These are phyloP conservation scores for Hypoxylon sp. DNA, from an alignment of 2,329 filamentous ascomycete species.

Conservation along the genomic window DNA sequence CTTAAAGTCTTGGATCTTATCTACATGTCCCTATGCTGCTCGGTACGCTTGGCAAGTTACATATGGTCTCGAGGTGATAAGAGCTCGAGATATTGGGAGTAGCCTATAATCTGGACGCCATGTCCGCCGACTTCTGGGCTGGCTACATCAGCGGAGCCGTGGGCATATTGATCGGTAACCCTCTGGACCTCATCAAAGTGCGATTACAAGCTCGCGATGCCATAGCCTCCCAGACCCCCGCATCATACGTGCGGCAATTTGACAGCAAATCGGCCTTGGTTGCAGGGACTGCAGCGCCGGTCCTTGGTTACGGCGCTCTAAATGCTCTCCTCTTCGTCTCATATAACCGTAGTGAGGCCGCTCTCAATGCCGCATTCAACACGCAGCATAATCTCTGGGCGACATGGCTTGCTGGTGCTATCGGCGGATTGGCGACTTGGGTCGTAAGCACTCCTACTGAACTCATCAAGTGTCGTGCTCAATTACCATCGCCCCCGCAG, in stretches of 20 bases:
- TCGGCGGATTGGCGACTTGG: conserved; percentile 88
- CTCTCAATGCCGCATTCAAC: conserved; percentile 64
- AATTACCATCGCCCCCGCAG: conserved; percentile 67
- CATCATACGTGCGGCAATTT: conserved; percentile 54
- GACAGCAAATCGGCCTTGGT: conserved; percentile 60
- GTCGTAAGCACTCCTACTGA: conserved; percentile 90
- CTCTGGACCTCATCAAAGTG: conserved; percentile 79
- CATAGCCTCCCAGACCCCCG: conserved; percentile 43
- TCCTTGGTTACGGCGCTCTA: conserved; percentile 90
- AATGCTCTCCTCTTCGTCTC: conserved; percentile 92
- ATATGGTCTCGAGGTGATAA: conserved; percentile 23
- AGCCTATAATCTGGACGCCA: conserved; percentile 54
- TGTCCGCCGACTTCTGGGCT: conserved; percentile 94
- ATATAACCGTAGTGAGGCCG: conserved; percentile 85
- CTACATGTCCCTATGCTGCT: background rate
- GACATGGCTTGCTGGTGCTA: conserved; percentile 84
- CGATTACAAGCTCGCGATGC: conserved; percentile 77
- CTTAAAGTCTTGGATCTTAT: conserved; percentile 11
- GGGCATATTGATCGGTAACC: conserved; percentile 91
- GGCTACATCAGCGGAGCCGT: conserved; percentile 89
- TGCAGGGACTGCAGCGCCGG: conserved; percentile 83
- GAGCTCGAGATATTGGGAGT: background rate
- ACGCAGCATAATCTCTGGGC: conserved; percentile 69
- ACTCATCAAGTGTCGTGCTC: conserved; percentile 89
- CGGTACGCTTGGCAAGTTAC: background rate